Conservation (phyloP, 768 basidiomycete genomes). For the Crepidotus variabilis region DNA sequence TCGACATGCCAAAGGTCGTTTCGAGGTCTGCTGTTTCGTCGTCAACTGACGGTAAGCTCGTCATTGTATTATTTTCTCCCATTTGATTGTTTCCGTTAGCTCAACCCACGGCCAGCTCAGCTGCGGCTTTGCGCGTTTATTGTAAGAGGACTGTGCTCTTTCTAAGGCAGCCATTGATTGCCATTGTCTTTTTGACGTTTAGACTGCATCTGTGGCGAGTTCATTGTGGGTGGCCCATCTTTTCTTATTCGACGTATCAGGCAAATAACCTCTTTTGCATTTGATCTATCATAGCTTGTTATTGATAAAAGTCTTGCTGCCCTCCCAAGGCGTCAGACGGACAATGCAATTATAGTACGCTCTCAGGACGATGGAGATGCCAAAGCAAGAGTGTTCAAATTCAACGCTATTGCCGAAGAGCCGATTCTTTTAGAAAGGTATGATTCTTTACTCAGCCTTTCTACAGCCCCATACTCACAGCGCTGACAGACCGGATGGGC, state of each 20-base stretch:
- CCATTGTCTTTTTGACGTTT: constrained; percentile 11
- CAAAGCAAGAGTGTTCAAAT: constrained; percentile 76
- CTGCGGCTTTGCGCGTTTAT: constrained; percentile 75
- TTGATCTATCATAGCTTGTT: constrained; percentile 52
- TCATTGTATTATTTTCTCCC: background rate
- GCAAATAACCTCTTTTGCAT: background rate
- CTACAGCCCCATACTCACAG: background rate
- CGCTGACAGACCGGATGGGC: constrained; percentile 50
- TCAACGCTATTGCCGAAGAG: constrained; percentile 70
- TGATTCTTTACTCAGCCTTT: constrained; percentile 13
- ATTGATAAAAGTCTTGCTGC: constrained; percentile 71
- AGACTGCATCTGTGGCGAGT: constrained; percentile 90
- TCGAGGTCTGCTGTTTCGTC: constrained; percentile 87
- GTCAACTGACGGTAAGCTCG: constrained; percentile 70
- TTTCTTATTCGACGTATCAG: background rate
- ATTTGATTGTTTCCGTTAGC: constrained; percentile 38
- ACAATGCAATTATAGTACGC: constrained; percentile 77
- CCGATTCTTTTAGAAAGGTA: constrained; percentile 80
- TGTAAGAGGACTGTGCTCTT: constrained; percentile 42
- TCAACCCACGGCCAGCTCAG: constrained; percentile 74
- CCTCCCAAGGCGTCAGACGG: constrained; percentile 70
- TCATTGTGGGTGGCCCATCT: constrained; percentile 56
- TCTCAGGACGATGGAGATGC: constrained; percentile 56
- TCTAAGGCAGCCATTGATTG: background rate
- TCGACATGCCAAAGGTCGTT: constrained; percentile 84